Evolutionary conservation across 2,329 filamentous ascomycete genomes (phyloP).

Genomic region (Aspergillus quadrilineatus): DNA sequence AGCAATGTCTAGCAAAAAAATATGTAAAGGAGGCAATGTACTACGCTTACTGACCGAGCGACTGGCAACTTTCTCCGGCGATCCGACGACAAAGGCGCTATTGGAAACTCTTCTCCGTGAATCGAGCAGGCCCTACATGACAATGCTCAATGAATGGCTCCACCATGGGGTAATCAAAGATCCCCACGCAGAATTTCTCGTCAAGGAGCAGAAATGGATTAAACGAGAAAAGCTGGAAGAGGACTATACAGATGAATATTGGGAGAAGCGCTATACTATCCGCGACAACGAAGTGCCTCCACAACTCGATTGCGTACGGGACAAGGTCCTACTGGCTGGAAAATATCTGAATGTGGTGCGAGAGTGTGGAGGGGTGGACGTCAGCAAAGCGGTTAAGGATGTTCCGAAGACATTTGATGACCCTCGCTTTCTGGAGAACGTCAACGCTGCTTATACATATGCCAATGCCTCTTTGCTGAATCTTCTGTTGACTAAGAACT

Average conservation of each 20-base stretch:
- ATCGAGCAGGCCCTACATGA: constrained; percentile 91
- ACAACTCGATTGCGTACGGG: constrained; percentile 84
- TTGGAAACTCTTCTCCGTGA: constrained; percentile 81
- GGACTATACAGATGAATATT: constrained; percentile 98
- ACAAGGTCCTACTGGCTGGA: constrained; percentile 90
- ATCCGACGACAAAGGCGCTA: constrained; percentile 79
- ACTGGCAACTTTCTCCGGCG: constrained; percentile 85
- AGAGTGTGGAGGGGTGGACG: constrained; percentile 93
- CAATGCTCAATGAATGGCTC: constrained; percentile 97
- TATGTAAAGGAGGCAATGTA: constrained; percentile 97
- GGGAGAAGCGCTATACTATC: constrained; percentile 96
- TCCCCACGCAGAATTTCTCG: constrained; percentile 87
- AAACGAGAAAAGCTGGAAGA: constrained; percentile 85
- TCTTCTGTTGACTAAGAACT: constrained; percentile 87
- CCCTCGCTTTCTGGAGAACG: constrained; percentile 86
- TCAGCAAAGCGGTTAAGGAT: constrained; percentile 82
- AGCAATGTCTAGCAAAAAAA: constrained; percentile 79
- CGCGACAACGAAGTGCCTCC: constrained; percentile 88
- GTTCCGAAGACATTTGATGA: constrained; percentile 94
- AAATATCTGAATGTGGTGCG: constrained; percentile 98
- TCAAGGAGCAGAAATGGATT: constrained; percentile 96
- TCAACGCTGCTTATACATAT: constrained; percentile 90
- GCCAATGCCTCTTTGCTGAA: constrained; percentile 92
- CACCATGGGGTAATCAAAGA: constrained; percentile 95
- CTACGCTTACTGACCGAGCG: constrained; percentile 81